Base-by-base conservation (phyloP, 2,329 filamentous ascomycete species). In the Hirsutella minnesotensis region DNA sequence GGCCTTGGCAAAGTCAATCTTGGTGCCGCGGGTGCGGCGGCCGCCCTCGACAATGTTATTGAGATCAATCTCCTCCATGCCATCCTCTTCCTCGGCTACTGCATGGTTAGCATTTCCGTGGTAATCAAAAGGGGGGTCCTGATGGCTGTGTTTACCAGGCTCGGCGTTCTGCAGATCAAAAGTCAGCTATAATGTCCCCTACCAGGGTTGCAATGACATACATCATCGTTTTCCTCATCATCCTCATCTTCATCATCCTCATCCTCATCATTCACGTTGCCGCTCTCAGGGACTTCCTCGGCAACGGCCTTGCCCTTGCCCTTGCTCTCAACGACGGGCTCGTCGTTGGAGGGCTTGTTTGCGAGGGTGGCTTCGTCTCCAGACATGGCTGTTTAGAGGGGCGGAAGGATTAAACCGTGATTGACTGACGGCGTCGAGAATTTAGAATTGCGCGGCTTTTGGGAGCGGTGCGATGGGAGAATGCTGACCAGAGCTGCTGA, bases 1-100 rank as follows among this genome's bases (percentile, higher is more conserved):
- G 18, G 89, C 89, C 70, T 94, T 88, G 56, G 84, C 83, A 67
- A 86, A 96, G 73, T 96, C 86, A 61, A 96, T 95, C 58, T 81
- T 75, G 65, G 86, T 86, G 59, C 89, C 89, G 58, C 90, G 90
- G 49, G 90, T 96, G 64, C 92, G 90, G 55, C 81, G 78, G 49
- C 82, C 82, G 50, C 73, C 75, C 46, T 68, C 62, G 59, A 96
- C 80, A 62, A 96, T 94, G 75, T 96, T 96, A 62, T 77, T 77
- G 44, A 77, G 70, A 60, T 94, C 86, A 62, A 98, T 95, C 67
- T 90, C 89, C 61, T 94, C 86, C 73, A 95, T 77, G 64, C 85
- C 83, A 57, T 88, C 86, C 37, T 84, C 83, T 42, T 86, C 84
- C 53, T 83, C 81, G 44, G 47, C 53, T 54, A 40, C 8, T 4